A percentile compares a stretch with the other conserved stretches of the same genome.
Evolutionary conservation across 306 rosid genomes (phyloP).

Genomic region (Inga oerstediana): DNA sequence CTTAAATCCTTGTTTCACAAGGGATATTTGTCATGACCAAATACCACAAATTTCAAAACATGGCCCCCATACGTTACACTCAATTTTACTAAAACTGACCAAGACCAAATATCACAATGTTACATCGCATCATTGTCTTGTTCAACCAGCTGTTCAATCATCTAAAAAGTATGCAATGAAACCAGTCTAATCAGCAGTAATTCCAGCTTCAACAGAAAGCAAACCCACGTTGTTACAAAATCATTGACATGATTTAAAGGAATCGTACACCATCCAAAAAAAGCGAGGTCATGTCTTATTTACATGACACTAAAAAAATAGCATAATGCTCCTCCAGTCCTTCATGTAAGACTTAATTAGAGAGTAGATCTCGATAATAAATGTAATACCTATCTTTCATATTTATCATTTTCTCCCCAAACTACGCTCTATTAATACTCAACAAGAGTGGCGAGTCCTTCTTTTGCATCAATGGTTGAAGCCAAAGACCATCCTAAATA

Average conservation of each 20-base stretch:
- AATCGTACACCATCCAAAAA: not conserved
- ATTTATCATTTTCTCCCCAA: too few species aligned
- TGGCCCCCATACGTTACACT: not conserved
- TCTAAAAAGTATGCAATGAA: not conserved
- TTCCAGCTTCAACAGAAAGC: not conserved
- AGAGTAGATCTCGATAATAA: too few species aligned
- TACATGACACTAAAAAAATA: slow-evolving; percentile 29
- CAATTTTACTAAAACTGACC: not conserved
- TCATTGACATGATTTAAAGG: slow-evolving; percentile 20
- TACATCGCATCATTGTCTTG: not conserved
- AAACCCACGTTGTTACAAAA: slow-evolving; percentile 27
- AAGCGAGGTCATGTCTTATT: slow-evolving; percentile 24
- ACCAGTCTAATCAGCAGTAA: not conserved
- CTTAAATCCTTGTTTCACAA: not conserved
- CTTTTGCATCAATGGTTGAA: too few species aligned
- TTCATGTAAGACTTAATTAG: too few species aligned
- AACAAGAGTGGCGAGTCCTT: too few species aligned
- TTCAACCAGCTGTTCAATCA: not conserved
- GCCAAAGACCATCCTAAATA: too few species aligned
- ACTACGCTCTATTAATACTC: too few species aligned
- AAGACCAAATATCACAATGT: not conserved
- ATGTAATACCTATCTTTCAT: too few species aligned
- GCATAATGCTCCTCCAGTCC: not conserved
- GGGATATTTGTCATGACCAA: not conserved
- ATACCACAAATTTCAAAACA: not conserved